Evolutionary conservation across 1,284 basidiomycete genomes (phyloP), one percentile per base, ranked within the genome.

Genomic region (Trametes sp.): DNA sequence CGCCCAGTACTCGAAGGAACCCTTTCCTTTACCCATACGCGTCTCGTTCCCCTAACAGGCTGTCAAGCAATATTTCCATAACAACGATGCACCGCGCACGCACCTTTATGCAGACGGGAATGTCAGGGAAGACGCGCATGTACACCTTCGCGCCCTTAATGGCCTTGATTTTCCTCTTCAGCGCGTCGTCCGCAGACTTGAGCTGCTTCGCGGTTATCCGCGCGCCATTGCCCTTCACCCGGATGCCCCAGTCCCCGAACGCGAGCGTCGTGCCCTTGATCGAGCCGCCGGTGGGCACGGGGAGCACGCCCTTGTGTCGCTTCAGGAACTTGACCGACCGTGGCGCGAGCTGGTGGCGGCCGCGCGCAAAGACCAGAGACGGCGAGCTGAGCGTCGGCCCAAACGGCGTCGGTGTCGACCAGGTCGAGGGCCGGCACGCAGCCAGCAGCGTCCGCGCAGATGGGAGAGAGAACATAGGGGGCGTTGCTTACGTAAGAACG

Each of bases 11-110:
- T 98, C 97, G 72, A 98, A 99, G 0, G 92, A 87, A 51, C 98
- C 98, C 78, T 99, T 99, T 62, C 98, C 98, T 79, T 98, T 98
- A 50, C 97, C 97, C 98, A 99, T 99, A 87, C 98, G 93, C 8
- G 96, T 98, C 78, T 99, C 97, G 73, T 98, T 98, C 58, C 97
- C 97, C 92, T 95, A 24, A 19, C 2, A 19, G 4, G 3, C 16
- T 7, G 21, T 55, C 28, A 14, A 36, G 21, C 42, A 48, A n/a
- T 44, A 45, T 1, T 16, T 11, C 16, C 4, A 23, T 3, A 11
- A 4, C 2, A 19, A 6, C 2, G 7, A 11, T 16, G 16, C 26
- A 33, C 16, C 31, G 31, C 31, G 31, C 31, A 73, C 81, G 54
- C 64, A 92, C 93, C 88, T 99, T 98, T 61, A 98, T 91, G 81